Evolutionary conservation across 2,329 filamentous ascomycete genomes (phyloP).

Genomic region (Xylaria sp.): DNA sequence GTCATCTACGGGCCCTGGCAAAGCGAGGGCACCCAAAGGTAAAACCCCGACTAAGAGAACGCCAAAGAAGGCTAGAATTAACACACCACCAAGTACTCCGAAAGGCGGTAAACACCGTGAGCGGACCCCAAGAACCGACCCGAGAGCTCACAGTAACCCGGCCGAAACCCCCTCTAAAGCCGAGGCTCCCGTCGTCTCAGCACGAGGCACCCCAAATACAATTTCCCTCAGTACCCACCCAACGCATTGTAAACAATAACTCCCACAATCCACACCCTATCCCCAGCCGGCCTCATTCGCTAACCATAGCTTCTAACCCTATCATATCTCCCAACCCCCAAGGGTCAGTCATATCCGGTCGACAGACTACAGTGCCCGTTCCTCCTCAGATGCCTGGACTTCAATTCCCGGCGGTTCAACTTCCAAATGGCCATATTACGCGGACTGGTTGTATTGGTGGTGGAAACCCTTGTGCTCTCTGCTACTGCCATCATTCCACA

Average conservation of each 20-base stretch:
- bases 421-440: conserved; percentile 25
- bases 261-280: conserved; percentile 7
- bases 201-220: conserved; percentile 2
- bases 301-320: conserved; percentile 12
- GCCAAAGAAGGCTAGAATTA: conserved; percentile 42
- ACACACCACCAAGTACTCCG: conserved; percentile 41
- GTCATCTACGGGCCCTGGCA: conserved; percentile 10
- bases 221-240: conserved; percentile 11
- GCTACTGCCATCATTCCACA: conserved; percentile 32
- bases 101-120: conserved; percentile 29
- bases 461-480: conserved; percentile 40
- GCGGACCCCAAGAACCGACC: conserved; percentile 13
- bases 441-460: conserved; percentile 32
- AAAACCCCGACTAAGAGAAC: conserved; percentile 29
- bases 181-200: conserved; percentile 13
- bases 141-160: conserved; percentile 13
- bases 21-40: conserved; percentile 29
- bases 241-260: conserved; percentile 19
- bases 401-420: conserved; percentile 23
- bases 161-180: background rate
- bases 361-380: conserved; percentile 13
- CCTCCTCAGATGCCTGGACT: background rate
- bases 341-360: background rate
- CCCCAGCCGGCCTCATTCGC: conserved; percentile 15
- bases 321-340: conserved; percentile 10